Evolutionary conservation across 2,329 filamentous ascomycete species (phyloP), one percentile per base, ranked within the genome.

Genomic region (Blastomyces parvus): DNA sequence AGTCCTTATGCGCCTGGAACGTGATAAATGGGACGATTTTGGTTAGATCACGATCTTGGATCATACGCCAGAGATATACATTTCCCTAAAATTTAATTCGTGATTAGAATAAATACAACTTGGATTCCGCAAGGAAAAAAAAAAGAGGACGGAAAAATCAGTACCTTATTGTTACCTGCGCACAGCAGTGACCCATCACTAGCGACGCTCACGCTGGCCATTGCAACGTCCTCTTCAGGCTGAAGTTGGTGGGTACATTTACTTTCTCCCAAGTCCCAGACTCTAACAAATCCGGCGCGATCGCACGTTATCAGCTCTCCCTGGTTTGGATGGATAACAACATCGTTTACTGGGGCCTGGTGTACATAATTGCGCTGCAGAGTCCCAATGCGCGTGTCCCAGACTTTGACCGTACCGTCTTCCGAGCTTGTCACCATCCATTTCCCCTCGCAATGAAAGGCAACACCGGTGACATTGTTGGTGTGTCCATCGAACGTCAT

Each of bases 371-470:
- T 96, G 62, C 94, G 86, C 78, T 99, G 94, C 62, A 97, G 86
- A 64, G 84, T 87, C 56, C 90, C 93, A 14, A 84, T 89, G 57
- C 92, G 82, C 5, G 91, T 96, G 74, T 97, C 93, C 92, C 92
- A 97, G 67, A 97, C 96, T 81, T 96, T 96, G 72, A 97, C 92
- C 0, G 91, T 96, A 70, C 92, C 90, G 73, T 99, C 94, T 77
- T 99, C 94, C 57, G 90, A 96, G 76, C 89, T 95, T 11, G 94
- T 99, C 22, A 97, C 94, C 90, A 99, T 97, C 94, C 94, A 99
- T 79, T 99, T 99, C 13, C 93, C 92, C 77, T 99, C 94, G 75
- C 93, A 97, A 76, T 99, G 94, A 74, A 99, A 99, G 13, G 92
- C 92, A 57, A 99, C 90, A 53, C 94, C 94, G 0, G 94, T 99